phyloP scores from a whole-genome alignment of 441 rosid species.

The Omphalea diandra region DNA sequence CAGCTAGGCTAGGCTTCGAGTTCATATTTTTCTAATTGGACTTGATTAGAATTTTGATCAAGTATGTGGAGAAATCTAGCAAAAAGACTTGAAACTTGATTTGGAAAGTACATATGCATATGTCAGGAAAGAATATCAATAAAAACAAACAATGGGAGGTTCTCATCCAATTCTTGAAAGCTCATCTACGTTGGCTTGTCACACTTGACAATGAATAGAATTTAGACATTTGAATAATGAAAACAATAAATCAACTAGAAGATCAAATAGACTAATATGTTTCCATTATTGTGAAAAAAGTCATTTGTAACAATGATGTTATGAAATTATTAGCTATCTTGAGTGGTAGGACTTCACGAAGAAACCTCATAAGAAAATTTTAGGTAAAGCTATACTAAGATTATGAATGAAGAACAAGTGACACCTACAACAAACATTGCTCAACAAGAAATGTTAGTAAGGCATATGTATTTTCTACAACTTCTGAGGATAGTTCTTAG shows the following conservation, averaged over 20 bases:
- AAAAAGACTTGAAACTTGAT: too few species aligned
- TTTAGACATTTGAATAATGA: background rate
- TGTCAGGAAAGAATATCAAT: too few species aligned
- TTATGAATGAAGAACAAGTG: background rate
- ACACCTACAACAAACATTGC: background rate
- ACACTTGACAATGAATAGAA: background rate
- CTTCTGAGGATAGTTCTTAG: slow-evolving; percentile 7
- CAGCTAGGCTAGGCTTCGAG: too few species aligned
- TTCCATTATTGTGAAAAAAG: slow-evolving; percentile 5
- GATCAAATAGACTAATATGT: too few species aligned
- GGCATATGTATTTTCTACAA: background rate
- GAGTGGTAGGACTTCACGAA: background rate
- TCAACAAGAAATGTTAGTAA: background rate
- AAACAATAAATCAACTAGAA: too few species aligned
- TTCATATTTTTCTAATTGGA: too few species aligned
- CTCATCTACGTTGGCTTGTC: background rate
- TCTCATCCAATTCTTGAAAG: background rate
- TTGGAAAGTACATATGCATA: too few species aligned
- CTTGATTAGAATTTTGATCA: too few species aligned
- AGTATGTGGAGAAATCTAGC: too few species aligned
- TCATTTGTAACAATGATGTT: background rate
- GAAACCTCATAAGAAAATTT: background rate
- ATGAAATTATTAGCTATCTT: slow-evolving; percentile 13
- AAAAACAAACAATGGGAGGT: background rate
- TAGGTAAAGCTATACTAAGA: background rate